phyloP scores from a whole-genome alignment of 1,139 yeast genomes.

The Sugiyamaella pinicola region DNA sequence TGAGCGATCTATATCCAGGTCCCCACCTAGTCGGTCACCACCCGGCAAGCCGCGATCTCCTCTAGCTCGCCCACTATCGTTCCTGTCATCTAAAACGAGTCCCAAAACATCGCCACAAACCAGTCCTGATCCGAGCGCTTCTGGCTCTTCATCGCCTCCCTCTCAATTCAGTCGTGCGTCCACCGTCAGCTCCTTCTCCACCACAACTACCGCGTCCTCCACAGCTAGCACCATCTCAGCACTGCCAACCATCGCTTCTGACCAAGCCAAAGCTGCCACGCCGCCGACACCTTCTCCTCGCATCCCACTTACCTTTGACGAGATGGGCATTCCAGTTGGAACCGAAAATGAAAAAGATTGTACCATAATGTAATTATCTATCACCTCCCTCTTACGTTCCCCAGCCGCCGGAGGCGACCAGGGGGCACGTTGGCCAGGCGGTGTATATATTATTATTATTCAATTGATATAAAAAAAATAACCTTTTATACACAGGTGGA shows the following conservation, averaged over 20 bases:
- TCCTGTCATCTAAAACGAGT: conserved; percentile 1
- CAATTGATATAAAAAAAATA: background rate
- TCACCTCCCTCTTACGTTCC: background rate
- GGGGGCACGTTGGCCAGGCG: too few species aligned
- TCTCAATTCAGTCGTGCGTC: conserved; percentile 24
- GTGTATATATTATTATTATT: background rate
- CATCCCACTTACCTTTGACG: conserved; percentile 63
- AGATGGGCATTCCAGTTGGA: conserved; percentile 39
- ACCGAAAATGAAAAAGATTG: conserved; percentile 37
- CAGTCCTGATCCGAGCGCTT: background rate
- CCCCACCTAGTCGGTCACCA: background rate
- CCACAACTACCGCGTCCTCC: conserved; percentile 7
- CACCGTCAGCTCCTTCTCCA: conserved; percentile 21
- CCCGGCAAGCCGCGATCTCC: conserved; percentile 1
- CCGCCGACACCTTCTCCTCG: conserved; percentile 12
- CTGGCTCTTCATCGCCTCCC: background rate
- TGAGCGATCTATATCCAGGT: conserved; percentile 2
- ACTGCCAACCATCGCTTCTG: conserved; percentile 3
- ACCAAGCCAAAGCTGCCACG: background rate
- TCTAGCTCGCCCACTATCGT: conserved; percentile 10
- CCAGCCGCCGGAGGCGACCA: background rate
- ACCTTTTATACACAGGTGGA: background rate
- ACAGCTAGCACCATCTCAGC: conserved; percentile 5
- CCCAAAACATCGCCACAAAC: conserved; percentile 10
- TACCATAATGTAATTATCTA: conserved; percentile 34